Evolutionary conservation across 164 flowering plant genomes (phyloP).

Genomic region (Protea cynaroides): DNA sequence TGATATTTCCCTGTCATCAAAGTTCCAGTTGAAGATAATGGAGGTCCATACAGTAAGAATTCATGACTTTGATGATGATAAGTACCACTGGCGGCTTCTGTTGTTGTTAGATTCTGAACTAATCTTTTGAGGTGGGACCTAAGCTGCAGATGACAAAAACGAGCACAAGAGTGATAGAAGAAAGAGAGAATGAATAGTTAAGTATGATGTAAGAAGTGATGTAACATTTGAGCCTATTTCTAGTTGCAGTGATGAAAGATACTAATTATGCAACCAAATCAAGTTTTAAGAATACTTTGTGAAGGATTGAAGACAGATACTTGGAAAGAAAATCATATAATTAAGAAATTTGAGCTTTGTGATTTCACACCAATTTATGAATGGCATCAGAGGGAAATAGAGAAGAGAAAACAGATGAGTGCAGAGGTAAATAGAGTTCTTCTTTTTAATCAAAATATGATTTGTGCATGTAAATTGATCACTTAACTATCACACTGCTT

Average conservation of each 20-base stretch:
- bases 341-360: conserved; percentile 27
- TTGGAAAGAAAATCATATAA: conserved; percentile 77
- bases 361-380: conserved; percentile 27
- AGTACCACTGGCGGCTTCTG: conserved; percentile 48
- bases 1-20: conserved; percentile 60
- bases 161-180: too few species aligned
- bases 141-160: too few species aligned
- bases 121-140: too few species aligned
- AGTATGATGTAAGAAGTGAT: too few species aligned
- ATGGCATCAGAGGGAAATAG: conserved; percentile 88
- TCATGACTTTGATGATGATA: conserved; percentile 39
- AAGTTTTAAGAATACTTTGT: conserved; percentile 73
- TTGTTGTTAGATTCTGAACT: too few species aligned
- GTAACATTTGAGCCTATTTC: neutral
- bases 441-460: neutral
- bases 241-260: conserved; percentile 93
- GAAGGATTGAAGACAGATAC: conserved; percentile 77
- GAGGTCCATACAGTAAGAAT: conserved; percentile 32
- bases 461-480: too few species aligned
- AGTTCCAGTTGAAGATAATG: conserved; percentile 32
- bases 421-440: conserved; percentile 50
- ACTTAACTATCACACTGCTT: too few species aligned
- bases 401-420: conserved; percentile 95
- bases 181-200: too few species aligned
- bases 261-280: conserved; percentile 73